phyloP scores from a whole-genome alignment of 331 rosid species.

The Dryas integrifolia region DNA sequence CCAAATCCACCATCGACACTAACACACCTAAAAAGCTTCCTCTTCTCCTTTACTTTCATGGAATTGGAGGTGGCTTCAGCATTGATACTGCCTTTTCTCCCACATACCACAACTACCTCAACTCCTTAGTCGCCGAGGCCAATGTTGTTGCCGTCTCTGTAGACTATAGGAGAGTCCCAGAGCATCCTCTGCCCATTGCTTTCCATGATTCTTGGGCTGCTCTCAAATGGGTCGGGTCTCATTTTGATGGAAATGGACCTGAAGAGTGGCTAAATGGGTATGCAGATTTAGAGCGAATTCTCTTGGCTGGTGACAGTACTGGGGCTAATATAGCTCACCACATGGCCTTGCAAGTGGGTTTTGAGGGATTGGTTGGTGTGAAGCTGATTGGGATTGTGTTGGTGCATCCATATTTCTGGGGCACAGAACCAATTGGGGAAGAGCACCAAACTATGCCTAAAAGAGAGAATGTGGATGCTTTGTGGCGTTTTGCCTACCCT shows the following conservation, averaged over 20 bases:
- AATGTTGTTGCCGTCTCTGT: constrained; percentile 28
- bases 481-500: background rate
- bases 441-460: background rate
- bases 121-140: constrained; percentile 21
- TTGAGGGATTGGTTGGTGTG: background rate
- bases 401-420: constrained; percentile 30
- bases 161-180: constrained; percentile 28
- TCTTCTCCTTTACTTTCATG: constrained; percentile 28
- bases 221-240: constrained; percentile 27
- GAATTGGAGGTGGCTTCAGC: constrained; percentile 33
- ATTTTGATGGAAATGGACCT: constrained; percentile 11
- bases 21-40: constrained; percentile 1
- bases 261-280: constrained; percentile 29
- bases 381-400: constrained; percentile 8
- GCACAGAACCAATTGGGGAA: background rate
- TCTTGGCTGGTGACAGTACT: constrained; percentile 24
- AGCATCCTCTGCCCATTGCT: constrained; percentile 27
- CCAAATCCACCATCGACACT: background rate
- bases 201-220: constrained; percentile 34
- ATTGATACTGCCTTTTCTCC: constrained; percentile 20
- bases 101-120: constrained; percentile 18
- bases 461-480: no score
- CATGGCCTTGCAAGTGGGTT: constrained; percentile 13
- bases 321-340: constrained; percentile 24
- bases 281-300: constrained; percentile 15